Evolutionary conservation across 371 early-diverging fungal genomes (phyloP).

Genomic region (Mucor plumbeus): DNA sequence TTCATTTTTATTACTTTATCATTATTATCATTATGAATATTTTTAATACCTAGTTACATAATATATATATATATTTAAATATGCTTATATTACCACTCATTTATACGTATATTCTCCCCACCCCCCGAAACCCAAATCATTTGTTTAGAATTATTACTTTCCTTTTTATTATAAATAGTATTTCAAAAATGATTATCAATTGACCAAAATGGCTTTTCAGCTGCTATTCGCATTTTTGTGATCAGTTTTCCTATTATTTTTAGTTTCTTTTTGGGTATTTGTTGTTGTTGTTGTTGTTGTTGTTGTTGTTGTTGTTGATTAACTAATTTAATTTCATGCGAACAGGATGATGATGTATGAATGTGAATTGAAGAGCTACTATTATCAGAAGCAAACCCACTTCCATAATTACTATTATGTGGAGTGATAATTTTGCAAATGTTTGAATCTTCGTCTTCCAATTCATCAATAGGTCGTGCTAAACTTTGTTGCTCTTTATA

Average conservation of each 20-base stretch:
- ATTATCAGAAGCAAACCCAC: background rate
- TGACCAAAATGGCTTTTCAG: slow-evolving; percentile 30
- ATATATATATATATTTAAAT: background rate
- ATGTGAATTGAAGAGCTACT: background rate
- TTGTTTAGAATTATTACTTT: background rate
- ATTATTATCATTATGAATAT: background rate
- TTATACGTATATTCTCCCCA: background rate
- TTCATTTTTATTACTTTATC: background rate
- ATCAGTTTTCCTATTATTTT: slow-evolving; percentile 10
- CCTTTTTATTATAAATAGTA: background rate
- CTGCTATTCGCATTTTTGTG: slow-evolving; percentile 23
- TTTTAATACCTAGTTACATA: slow-evolving; percentile 3
- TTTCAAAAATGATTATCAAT: slow-evolving; percentile 26
- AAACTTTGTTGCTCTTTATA: slow-evolving; percentile 17
- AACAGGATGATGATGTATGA: background rate
- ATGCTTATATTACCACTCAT: background rate
- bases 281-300: background rate
- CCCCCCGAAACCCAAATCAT: background rate
- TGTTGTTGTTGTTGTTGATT: background rate
- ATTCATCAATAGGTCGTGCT: background rate
- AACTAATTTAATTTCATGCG: background rate
- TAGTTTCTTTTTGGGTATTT: slow-evolving; percentile 6
- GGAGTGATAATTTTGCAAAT: background rate
- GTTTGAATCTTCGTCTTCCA: slow-evolving; percentile 1
- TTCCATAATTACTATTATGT: background rate